These are phyloP conservation scores for Cryptococcus maquisensis DNA, from an alignment of 1,284 basidiomycete genomes.

Conservation along the genomic window DNA sequence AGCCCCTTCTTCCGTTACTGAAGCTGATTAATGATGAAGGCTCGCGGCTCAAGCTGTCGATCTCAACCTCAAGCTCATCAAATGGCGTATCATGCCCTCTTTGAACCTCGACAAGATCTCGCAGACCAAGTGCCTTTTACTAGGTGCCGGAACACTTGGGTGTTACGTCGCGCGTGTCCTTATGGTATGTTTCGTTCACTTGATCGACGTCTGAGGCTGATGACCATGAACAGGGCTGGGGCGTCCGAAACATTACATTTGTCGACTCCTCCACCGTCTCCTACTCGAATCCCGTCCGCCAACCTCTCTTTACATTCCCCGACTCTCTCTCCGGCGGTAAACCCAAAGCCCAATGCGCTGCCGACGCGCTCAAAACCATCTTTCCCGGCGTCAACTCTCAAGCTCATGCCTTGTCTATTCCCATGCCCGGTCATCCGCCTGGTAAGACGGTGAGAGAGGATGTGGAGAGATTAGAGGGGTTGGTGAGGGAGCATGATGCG, in stretches of 20 bases:
- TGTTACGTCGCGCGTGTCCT: conserved; percentile 89
- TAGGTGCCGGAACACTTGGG: conserved; percentile 93
- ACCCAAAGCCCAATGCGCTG: conserved; percentile 88
- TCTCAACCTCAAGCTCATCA: conserved; percentile 95
- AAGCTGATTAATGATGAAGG: conserved; percentile 48
- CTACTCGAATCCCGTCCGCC: conserved; percentile 94
- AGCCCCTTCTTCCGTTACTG: not conserved
- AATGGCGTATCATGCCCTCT: conserved; percentile 89
- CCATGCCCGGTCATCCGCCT: conserved; percentile 97
- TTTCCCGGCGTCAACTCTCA: conserved; percentile 87
- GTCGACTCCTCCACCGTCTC: conserved; percentile 87
- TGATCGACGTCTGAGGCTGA: not conserved
- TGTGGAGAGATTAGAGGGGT: conserved; percentile 65
- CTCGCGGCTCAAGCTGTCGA: conserved; percentile 95
- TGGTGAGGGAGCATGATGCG: conserved; percentile 80
- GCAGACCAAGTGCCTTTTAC: conserved; percentile 70
- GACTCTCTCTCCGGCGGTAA: conserved; percentile 92
- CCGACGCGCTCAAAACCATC: conserved; percentile 77
- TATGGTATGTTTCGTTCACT: conserved; percentile 59
- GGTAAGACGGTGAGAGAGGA: conserved; percentile 54
- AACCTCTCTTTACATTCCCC: conserved; percentile 91
- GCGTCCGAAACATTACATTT: conserved; percentile 85
- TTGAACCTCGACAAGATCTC: conserved; percentile 86
- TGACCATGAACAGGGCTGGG: conserved; percentile 69
- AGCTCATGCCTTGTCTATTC: conserved; percentile 73